Evolutionary conservation across 345 rosid genomes (phyloP), one percentile per base, ranked within the genome.

Genomic region (Mercurialis annua): DNA sequence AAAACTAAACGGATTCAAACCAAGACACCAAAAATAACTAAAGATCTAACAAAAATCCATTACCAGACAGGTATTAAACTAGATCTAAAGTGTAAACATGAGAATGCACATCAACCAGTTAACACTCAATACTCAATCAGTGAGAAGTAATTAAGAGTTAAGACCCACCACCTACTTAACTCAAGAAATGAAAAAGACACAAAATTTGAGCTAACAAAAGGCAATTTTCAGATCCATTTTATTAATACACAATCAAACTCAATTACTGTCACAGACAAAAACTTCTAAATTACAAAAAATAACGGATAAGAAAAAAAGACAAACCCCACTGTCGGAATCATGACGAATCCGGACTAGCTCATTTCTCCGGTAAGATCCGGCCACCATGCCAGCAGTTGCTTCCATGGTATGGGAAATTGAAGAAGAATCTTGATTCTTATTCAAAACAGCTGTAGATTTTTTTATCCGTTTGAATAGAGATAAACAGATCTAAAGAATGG

Each of bases 341-440:
- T 95, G 93, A 31, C 89, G 97, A 75, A 95, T 95, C 80, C 98
- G 96, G 66, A 95, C 99, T 55, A 95, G 82, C 83, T 95, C 96
- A 76, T 95, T 95, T 76, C 90, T 80, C 80, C 87, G 88, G 89
- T 95, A 86, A n/a, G 99, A 95, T 30, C 99, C 99, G 67, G 99
- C 98, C 56, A 95, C 98, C 91, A 95, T 71, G 31, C 97, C 99
- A 30, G 88, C 86, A 78, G 77, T 92, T n/a, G 98, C 86, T 77
- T 95, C 96, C 99, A 95, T 95, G 71, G 31, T 53, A n/a, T n/a
- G 70, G 27, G 44, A 8, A 64, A 10, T 27, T 16, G 0, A 34
- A 21, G 0, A 34, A 21, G 64, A 36, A 53, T 26, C 54, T 18
- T 68, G 33, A 30, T 8, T 33, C 43, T 3, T 56, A 46, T 59